phyloP scores from a whole-genome alignment of 1,139 yeast species.

The Scheffersomyces insectosa region DNA sequence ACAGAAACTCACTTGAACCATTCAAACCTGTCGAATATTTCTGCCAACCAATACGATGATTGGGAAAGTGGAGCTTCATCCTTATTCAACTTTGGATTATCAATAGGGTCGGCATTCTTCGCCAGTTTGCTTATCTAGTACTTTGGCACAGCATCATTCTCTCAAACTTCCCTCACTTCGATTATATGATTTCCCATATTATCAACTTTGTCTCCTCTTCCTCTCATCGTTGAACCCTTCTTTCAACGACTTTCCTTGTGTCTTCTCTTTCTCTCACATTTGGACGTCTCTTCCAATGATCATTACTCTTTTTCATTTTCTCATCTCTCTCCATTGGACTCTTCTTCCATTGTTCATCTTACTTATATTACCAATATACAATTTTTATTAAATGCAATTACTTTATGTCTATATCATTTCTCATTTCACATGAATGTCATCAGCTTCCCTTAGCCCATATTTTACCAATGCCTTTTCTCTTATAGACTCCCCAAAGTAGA shows the following conservation, averaged over 20 bases:
- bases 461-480: constrained; percentile 7
- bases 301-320: neutral
- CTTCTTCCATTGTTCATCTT: neutral
- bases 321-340: constrained; percentile 1
- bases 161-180: too few relatives aligned
- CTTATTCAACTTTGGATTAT: constrained; percentile 10
- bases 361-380: neutral
- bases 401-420: neutral
- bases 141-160: too few relatives aligned
- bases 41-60: constrained; percentile 5
- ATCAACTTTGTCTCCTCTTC: too few relatives aligned
- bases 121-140: constrained; percentile 22
- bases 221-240: too few relatives aligned
- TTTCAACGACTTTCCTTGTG: too few relatives aligned
- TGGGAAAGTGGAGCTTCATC: constrained; percentile 18
- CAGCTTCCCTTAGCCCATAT: neutral
- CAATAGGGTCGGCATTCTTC: constrained; percentile 21
- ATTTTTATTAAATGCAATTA: neutral
- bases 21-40: neutral
- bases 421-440: neutral
- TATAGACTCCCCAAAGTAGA: constrained; percentile 24
- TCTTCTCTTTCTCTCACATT: neutral
- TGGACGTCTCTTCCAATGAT: neutral
- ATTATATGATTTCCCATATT: too few relatives aligned
- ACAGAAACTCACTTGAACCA: neutral